A percentile compares a stretch with the other conserved stretches of the same genome.
Conservation (phyloP, 805 yeast species). For the Candida silvatica region DNA sequence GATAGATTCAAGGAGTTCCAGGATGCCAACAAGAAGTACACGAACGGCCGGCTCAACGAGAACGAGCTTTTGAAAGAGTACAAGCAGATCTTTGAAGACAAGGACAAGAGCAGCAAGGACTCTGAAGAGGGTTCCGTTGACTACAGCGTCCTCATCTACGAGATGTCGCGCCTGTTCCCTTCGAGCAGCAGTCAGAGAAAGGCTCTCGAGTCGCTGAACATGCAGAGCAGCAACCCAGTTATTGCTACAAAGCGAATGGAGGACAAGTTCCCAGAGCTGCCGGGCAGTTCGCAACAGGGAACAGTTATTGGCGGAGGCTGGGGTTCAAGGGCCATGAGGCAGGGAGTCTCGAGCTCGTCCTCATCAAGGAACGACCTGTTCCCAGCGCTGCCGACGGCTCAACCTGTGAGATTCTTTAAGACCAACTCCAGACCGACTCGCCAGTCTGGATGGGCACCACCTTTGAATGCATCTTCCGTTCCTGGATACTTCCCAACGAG, state of each 20-base stretch:
- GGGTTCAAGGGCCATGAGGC: constrained; percentile 1
- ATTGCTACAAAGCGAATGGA: no score
- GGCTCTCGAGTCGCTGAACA: constrained; percentile 25
- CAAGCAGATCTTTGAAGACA: constrained; percentile 32
- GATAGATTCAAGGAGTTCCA: constrained; percentile 40
- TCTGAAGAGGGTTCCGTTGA: constrained; percentile 32
- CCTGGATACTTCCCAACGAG: constrained; percentile 12
- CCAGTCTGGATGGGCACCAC: constrained; percentile 6
- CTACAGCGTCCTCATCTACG: constrained; percentile 47
- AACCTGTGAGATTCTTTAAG: neutral
- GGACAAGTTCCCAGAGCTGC: constrained; percentile 43
- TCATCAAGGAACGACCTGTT: neutral
- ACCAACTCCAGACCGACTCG: constrained; percentile 7
- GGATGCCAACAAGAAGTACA: constrained; percentile 38
- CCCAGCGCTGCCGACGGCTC: constrained; percentile 2
- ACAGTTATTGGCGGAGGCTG: constrained; percentile 7
- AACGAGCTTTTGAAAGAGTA: constrained; percentile 38
- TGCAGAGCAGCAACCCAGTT: constrained; percentile 17
- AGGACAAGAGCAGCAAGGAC: constrained; percentile 6
- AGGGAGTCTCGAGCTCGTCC: neutral
- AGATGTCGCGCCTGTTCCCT: constrained; percentile 50
- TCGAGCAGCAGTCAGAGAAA: constrained; percentile 34
- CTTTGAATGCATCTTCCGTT: constrained; percentile 10
- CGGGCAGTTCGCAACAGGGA: constrained; percentile 14
- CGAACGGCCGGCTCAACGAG: constrained; percentile 37